Base-by-base conservation (phyloP, 176 grass and related monocot genomes). In the Microstegium vimineum region DNA sequence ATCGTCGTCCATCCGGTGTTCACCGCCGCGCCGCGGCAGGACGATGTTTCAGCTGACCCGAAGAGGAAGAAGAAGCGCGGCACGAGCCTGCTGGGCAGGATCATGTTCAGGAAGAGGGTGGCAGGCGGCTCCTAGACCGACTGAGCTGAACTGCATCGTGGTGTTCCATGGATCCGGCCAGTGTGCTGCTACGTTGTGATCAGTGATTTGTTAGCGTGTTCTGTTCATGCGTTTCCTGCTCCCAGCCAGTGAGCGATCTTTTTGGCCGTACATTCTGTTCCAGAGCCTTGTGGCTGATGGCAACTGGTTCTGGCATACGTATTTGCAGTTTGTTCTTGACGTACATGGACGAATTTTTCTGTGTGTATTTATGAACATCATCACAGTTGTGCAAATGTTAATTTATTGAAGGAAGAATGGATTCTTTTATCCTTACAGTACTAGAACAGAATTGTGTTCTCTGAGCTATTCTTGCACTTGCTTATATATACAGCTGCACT, bases 11-110 rank as follows among this genome's bases (percentile, higher is more conserved):
- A 47, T 1, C 52, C 72, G 0, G 37, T 82, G 51, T 34, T 81
- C 28, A 22, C 71, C 15, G 18, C 66, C 6, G 59, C 30, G 49
- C 51, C 43, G 59, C 40, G 26, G 10, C 37, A 61, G 8, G 71
- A 52, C 10, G 33, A 4, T 2, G 18, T n/a, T 26, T 36, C 67
- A 14, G 18, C 74, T 61, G 79, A 79, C 60, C 38, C 37, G 25
- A 79, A 74, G 86, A 85, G 62, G 89, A 94, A 72, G 86, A 90
- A 94, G 65, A 92, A 82, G 76, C 76, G 87, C n/a, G 15, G 86
- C 26, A 38, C 37, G 10, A 81, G 84, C 83, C 69, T 94, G 76
- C 76, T 94, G 41, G 87, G 92, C 47, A 94, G 89, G 86, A 81
- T 94, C 31, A 66, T 89, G 38, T 89, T 79, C 79, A 81, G 87